Evolutionary conservation across 352 stramenopile species (phyloP), one percentile per base, ranked within the genome.

Genomic region (Pythium myriotylum): DNA sequence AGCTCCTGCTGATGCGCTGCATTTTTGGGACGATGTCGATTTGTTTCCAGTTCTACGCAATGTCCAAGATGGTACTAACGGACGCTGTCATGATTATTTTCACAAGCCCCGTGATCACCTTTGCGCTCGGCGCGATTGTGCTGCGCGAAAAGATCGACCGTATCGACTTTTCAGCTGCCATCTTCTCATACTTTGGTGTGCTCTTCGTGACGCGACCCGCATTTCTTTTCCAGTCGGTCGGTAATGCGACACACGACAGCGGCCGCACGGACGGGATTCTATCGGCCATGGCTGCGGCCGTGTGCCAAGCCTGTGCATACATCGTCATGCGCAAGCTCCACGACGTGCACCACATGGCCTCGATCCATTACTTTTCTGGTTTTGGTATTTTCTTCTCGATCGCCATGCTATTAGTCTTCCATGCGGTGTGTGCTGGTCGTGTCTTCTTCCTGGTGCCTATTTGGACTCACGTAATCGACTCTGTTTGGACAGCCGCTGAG

Each of bases 61-160:
- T 89, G 50, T 81, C 79, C 9, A 73, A 91, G 52, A 91, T 91
- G 79, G 77, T 87, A 20, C 65, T 91, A 16, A 81, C 81, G 0
- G 81, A 91, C 48, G 81, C 79, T 13, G 72, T 75, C 4, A 79
- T 86, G 10, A 77, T 91, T 60, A 79, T 88, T 40, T 85, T 88
- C 32, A 86, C 74, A 17, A 83, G 63, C 16, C 81, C 81, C 2
- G 75, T 86, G 20, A 69, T 80, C 49, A 88, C 79, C 5, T 88
- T 89, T 54, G 46, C 86, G n/a, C 59, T 91, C 6, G 68, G 76
- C 13, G 69, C 76, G 2, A 57, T 68, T 26, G 54, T 88, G 10
- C 66, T 88, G 3, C 60, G 73, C 9, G 81, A 88, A 57, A 46
- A 58, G 22, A 70, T 88, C 49, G 76, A 88, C 9, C 63, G 60